phyloP scores from a whole-genome alignment of 208 protist genomes.

The Acanthamoeba pearcei region DNA sequence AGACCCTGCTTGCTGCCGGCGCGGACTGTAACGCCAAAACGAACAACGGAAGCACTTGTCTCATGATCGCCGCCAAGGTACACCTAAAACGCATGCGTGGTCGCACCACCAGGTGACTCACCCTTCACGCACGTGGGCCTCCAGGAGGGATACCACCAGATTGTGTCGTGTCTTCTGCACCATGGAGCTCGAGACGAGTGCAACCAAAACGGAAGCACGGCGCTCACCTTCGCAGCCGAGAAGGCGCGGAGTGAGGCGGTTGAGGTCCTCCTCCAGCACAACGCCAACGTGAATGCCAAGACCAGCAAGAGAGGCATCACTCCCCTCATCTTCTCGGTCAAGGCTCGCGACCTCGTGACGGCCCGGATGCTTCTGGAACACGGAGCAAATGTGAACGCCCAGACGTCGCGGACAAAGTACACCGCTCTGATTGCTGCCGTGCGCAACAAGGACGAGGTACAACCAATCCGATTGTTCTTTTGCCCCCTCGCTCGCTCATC shows the following conservation, averaged over 20 bases:
- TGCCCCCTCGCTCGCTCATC: not conserved
- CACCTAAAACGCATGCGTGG: not conserved
- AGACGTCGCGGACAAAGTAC: conserved; percentile 25
- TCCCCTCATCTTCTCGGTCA: conserved; percentile 55
- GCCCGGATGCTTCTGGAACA: conserved; percentile 21
- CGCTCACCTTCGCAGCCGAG: conserved; percentile 44
- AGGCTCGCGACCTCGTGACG: not conserved
- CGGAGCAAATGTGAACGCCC: not conserved
- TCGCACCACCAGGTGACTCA: not conserved
- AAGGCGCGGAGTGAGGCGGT: not conserved
- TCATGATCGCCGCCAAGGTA: conserved; percentile 52
- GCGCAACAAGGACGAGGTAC: conserved; percentile 33
- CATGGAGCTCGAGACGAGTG: not conserved
- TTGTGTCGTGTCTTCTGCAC: not conserved
- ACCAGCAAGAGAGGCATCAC: conserved; percentile 53
- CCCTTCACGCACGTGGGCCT: not conserved
- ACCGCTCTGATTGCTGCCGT: conserved; percentile 43
- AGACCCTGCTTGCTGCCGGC: not conserved
- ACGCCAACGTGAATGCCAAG: conserved; percentile 27
- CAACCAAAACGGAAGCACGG: conserved; percentile 60
- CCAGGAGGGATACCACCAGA: conserved; percentile 19
- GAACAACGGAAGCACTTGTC: conserved; percentile 36
- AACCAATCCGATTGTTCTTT: not conserved
- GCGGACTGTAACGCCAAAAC: conserved; percentile 29
- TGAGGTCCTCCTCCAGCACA: not conserved